Conservation (phyloP, 768 basidiomycete species). For the Pseudohyphozyma bogoriensis region DNA sequence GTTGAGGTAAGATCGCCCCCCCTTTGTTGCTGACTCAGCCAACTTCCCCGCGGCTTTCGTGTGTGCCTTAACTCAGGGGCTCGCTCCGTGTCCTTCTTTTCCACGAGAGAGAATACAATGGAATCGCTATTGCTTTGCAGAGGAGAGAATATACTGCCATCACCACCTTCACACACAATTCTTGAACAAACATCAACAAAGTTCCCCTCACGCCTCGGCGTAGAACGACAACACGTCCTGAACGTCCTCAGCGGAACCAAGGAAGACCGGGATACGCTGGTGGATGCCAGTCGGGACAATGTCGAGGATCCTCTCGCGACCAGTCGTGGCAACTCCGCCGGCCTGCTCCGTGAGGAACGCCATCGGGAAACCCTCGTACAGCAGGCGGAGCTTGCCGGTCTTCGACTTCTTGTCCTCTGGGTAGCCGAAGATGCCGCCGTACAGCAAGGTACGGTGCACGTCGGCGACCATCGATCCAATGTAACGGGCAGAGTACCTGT, state of each 20-base stretch:
- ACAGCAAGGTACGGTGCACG: conserved; percentile 88
- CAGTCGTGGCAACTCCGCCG: conserved; percentile 92
- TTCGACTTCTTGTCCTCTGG: conserved; percentile 97
- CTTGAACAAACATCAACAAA: too few species aligned
- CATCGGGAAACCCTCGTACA: conserved; percentile 46
- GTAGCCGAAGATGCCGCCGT: conserved; percentile 98
- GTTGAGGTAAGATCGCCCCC: too few species aligned
- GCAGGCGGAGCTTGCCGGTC: conserved; percentile 80
- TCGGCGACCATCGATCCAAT: conserved; percentile 99
- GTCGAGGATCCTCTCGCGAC: conserved; percentile 84
- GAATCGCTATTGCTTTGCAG: too few species aligned
- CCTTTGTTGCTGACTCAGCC: too few species aligned
- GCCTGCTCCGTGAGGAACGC: conserved; percentile 49
- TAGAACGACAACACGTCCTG: conserved; percentile 81
- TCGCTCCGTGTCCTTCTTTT: too few species aligned
- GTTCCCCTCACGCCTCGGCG: too few species aligned
- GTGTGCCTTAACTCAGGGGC: too few species aligned
- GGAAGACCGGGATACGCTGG: conserved; percentile 82
- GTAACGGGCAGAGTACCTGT: conserved; percentile 45
- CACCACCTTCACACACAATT: too few species aligned
- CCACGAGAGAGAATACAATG: too few species aligned
- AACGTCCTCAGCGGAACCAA: conserved; percentile 90
- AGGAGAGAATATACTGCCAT: too few species aligned
- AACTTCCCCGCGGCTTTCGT: too few species aligned
- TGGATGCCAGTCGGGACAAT: conserved; percentile 78